Percentiles rank a stretch among this genome's conserved stretches.
Conservation (phyloP, 2,329 filamentous ascomycete species). For the Sporothrix mexicana region DNA sequence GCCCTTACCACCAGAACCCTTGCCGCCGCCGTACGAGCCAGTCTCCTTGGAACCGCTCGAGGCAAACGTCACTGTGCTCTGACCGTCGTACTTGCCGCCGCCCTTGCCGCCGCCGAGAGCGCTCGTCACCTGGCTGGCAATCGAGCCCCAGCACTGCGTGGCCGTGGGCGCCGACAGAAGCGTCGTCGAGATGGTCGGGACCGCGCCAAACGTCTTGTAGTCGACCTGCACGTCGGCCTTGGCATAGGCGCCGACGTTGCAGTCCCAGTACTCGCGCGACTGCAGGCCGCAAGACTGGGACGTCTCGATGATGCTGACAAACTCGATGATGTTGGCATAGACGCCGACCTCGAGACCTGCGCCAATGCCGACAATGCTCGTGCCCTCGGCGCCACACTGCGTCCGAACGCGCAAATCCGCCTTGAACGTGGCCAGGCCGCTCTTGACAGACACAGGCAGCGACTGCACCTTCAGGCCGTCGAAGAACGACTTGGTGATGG, state of each 20-base stretch:
- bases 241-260: slow-evolving; percentile 49
- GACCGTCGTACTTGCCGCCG: neutral
- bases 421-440: slow-evolving; percentile 54
- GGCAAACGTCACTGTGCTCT: neutral
- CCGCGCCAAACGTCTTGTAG: slow-evolving; percentile 48
- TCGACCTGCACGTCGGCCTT: slow-evolving; percentile 47
- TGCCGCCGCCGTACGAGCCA: neutral
- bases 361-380: slow-evolving; percentile 44
- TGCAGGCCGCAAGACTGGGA: slow-evolving; percentile 48
- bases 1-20: neutral
- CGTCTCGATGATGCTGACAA: slow-evolving; percentile 51
- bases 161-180: slow-evolving; percentile 47
- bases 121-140: neutral
- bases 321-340: slow-evolving; percentile 61
- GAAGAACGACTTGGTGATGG: slow-evolving; percentile 55
- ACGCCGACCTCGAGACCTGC: slow-evolving; percentile 54
- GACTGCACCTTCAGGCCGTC: slow-evolving; percentile 50
- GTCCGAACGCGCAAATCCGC: slow-evolving; percentile 59
- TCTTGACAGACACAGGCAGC: slow-evolving; percentile 55
- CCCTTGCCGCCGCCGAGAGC: neutral
- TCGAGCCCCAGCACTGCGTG: slow-evolving; percentile 46
- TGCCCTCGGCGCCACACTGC: slow-evolving; percentile 51
- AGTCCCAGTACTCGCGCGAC: slow-evolving; percentile 47
- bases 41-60: neutral
- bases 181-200: slow-evolving; percentile 50